These are phyloP conservation scores for Hericium alpestre DNA, from an alignment of 768 basidiomycete genomes.

Conservation along the genomic window DNA sequence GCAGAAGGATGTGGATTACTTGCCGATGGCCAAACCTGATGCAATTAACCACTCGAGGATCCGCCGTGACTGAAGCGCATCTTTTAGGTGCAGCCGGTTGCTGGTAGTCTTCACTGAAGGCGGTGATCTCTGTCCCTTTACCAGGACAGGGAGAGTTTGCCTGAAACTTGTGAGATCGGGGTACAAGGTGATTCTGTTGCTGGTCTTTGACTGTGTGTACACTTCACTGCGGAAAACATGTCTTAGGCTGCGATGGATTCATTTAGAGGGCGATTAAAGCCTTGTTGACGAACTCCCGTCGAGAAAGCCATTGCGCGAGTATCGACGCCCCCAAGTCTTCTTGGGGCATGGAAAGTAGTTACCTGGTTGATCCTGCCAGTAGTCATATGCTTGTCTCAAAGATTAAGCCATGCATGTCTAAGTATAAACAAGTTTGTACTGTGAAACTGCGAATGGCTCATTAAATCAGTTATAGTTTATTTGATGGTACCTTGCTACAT, in stretches of 20 bases:
- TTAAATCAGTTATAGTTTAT: conserved; percentile 79
- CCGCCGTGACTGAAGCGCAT: background rate
- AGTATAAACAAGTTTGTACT: conserved; percentile 64
- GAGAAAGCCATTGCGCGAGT: conserved; percentile 8
- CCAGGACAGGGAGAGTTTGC: background rate
- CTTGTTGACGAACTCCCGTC: background rate
- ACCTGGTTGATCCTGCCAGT: conserved; percentile 82
- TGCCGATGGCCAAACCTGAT: conserved; percentile 25
- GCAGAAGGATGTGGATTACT: conserved; percentile 26
- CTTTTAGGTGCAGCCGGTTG: background rate
- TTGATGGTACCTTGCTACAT: conserved; percentile 68
- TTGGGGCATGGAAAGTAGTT: conserved; percentile 39
- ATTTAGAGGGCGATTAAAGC: background rate
- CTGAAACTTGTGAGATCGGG: background rate
- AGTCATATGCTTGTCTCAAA: conserved; percentile 82
- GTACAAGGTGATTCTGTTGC: conserved; percentile 34
- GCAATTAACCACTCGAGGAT: conserved; percentile 21
- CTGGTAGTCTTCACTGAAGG: background rate
- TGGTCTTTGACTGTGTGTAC: conserved; percentile 81
- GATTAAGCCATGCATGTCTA: conserved; percentile 81
- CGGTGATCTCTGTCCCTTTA: background rate
- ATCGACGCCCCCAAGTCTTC: conserved; percentile 14
- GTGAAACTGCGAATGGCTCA: conserved; percentile 78
- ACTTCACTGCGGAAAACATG: conserved; percentile 81
- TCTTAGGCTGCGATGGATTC: conserved; percentile 33